Evolutionary conservation across 192 early-diverging fungal genomes (phyloP).

Genomic region (Phlyctochytrium arcticum): DNA sequence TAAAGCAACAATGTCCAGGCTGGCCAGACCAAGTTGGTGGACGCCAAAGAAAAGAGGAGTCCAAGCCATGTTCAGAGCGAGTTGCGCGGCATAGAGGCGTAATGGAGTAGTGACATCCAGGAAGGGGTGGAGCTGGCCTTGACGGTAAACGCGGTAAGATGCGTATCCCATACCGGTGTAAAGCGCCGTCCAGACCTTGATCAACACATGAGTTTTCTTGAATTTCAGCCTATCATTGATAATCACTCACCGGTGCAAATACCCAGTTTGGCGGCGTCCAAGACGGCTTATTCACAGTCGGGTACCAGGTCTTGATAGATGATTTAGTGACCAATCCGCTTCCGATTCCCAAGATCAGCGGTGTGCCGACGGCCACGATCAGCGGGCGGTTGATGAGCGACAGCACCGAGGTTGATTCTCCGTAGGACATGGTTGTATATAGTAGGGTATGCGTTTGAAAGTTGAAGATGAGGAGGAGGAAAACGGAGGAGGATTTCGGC

Average conservation of each 20-base stretch:
- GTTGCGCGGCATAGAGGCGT: slow-evolving; percentile 16
- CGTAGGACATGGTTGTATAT: too few relatives aligned
- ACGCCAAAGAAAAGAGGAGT: slow-evolving; percentile 22
- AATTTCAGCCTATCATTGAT: too few relatives aligned
- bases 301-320: slow-evolving; percentile 22
- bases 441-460: too few relatives aligned
- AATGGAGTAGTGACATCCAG: slow-evolving; percentile 2
- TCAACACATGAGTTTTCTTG: neutral
- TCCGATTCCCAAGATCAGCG: slow-evolving; percentile 11
- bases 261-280: slow-evolving; percentile 30
- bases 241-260: neutral
- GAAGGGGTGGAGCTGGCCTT: neutral
- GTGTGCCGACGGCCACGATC: slow-evolving; percentile 11
- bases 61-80: slow-evolving; percentile 26
- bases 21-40: slow-evolving; percentile 3
- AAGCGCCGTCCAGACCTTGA: slow-evolving; percentile 19
- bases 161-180: slow-evolving; percentile 26
- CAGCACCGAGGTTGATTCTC: slow-evolving; percentile 17
- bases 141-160: slow-evolving; percentile 1
- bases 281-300: slow-evolving; percentile 18
- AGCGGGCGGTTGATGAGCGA: slow-evolving; percentile 14
- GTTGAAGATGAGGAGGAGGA: too few relatives aligned
- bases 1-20: slow-evolving; percentile 11
- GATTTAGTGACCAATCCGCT: neutral
- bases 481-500: too few relatives aligned